These are phyloP conservation scores for Curvularia eragrostidis DNA, from an alignment of 2,329 filamentous ascomycete genomes.

Conservation along the genomic window DNA sequence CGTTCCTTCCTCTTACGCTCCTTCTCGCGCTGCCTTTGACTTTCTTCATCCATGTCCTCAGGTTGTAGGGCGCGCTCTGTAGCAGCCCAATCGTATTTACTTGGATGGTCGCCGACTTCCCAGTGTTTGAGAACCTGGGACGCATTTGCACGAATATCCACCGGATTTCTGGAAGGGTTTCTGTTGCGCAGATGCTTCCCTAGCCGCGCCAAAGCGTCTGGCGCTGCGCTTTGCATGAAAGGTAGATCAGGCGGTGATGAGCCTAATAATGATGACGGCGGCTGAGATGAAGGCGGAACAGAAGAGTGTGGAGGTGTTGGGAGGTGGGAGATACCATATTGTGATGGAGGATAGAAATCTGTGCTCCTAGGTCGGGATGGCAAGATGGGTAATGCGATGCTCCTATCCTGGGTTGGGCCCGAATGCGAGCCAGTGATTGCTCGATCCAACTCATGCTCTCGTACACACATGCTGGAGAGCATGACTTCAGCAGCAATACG, in stretches of 20 bases:
- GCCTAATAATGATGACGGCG: conserved; percentile 8
- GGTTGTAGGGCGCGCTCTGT: conserved; percentile 38
- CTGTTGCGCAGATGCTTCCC: conserved; percentile 47
- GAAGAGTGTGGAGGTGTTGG: conserved; percentile 27
- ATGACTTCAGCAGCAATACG: conserved; percentile 48
- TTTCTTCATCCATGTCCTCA: conserved; percentile 42
- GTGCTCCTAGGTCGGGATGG: conserved; percentile 24
- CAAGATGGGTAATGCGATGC: conserved; percentile 28
- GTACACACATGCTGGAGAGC: conserved; percentile 43
- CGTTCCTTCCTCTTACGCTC: conserved; percentile 50
- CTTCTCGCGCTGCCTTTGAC: conserved; percentile 48
- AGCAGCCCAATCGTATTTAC: conserved; percentile 51
- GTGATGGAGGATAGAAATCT: background rate
- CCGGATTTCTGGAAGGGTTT: conserved; percentile 24
- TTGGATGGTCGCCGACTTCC: conserved; percentile 48
- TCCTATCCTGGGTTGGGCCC: conserved; percentile 18
- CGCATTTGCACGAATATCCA: conserved; percentile 42
- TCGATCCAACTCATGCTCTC: conserved; percentile 8
- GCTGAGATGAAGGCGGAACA: conserved; percentile 24
- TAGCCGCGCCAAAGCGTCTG: conserved; percentile 42
- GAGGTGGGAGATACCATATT: conserved; percentile 14
- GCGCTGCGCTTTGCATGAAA: background rate
- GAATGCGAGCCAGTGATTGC: conserved; percentile 10
- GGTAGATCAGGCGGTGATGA: conserved; percentile 18
- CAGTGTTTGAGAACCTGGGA: conserved; percentile 53